phyloP scores from a whole-genome alignment of 2,329 filamentous ascomycete genomes.

The Colletotrichum cereale region DNA sequence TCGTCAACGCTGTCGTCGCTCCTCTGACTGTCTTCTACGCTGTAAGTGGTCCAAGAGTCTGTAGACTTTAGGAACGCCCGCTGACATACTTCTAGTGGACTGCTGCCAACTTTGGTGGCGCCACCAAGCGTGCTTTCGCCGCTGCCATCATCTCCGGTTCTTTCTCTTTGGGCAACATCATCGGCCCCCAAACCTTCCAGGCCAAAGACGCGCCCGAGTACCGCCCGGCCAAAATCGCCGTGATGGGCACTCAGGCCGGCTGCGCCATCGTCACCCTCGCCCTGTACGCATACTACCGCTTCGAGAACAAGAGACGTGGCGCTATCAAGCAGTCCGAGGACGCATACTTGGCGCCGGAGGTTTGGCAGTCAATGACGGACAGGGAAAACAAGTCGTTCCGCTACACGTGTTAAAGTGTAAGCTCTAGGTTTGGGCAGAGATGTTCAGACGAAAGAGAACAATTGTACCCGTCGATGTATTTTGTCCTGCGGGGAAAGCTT shows the following conservation, averaged over 20 bases:
- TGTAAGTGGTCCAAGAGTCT: slow-evolving; percentile 45
- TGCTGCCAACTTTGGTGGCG: slow-evolving; percentile 63
- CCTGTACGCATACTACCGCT: slow-evolving; percentile 64
- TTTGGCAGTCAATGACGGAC: slow-evolving; percentile 66
- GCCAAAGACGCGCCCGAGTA: slow-evolving; percentile 64
- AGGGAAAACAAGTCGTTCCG: slow-evolving; percentile 69
- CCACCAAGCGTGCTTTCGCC: slow-evolving; percentile 65
- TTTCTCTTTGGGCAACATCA: slow-evolving; percentile 68
- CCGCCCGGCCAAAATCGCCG: slow-evolving; percentile 65
- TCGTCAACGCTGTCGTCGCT: slow-evolving; percentile 63
- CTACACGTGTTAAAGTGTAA: slow-evolving; percentile 57
- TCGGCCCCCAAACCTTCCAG: slow-evolving; percentile 69
- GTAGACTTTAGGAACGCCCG: not conserved
- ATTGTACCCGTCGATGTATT: slow-evolving; percentile 15
- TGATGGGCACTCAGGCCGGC: slow-evolving; percentile 64
- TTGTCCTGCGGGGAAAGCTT: not conserved
- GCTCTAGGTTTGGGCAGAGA: not conserved
- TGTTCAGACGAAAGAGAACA: not conserved
- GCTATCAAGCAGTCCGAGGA: slow-evolving; percentile 53
- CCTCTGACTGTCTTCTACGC: slow-evolving; percentile 61
- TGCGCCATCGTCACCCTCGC: slow-evolving; percentile 56
- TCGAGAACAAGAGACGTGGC: slow-evolving; percentile 58
- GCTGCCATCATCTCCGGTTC: slow-evolving; percentile 62
- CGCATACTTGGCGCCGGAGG: slow-evolving; percentile 54
- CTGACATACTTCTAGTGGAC: slow-evolving; percentile 53